Evolutionary conservation across 78 protist species (phyloP), one percentile per base, ranked within the genome.

Genomic region (Dictyostelium intermedium): DNA sequence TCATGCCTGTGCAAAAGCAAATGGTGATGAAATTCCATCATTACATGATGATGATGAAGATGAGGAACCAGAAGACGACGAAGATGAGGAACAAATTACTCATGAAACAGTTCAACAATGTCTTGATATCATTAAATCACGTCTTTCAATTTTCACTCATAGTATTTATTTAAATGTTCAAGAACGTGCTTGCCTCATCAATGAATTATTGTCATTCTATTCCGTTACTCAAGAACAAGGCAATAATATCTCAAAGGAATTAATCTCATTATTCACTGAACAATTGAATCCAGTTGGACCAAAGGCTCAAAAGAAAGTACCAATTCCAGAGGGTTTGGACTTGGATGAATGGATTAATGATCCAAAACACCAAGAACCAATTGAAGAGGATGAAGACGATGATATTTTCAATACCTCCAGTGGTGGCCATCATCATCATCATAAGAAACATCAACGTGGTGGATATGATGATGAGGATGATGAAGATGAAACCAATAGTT

Each of bases 211-310:
- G 32, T 78, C 60, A 85, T 66, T 95, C 77, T 70, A 89, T 50
- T 16, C 41, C 0, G 87, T 77, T 0, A 70, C 41, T 70, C 41
- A 53, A 10, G 96, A 66, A 13, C 70, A 79, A 45, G 95, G 95
- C 2, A 85, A 82, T 13, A 78, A 70, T 27, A 81, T 91, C 10
- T 85, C 96, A 70, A 13, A 13, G 56, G 91, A 92, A 76, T 45
- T 95, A 1, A 74, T 69, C 13, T 30, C 79, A 1, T 86, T 98
- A 25, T 97, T 96, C 39, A 84, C 74, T 11, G 99, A 96, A 34
- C 95, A 96, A 53, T 63, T 98, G 30, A 92, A 95, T 74, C 98
- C 98, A 18, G 98, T 98, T 35, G 99, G 98, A 3, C 85, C 98
- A 53, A 92, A 87, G 45, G 98, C 98, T 27, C 99, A 98, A 83